Evolutionary conservation across 495 filamentous ascomycete genomes (phyloP).

Genomic region (Podospora australis): DNA sequence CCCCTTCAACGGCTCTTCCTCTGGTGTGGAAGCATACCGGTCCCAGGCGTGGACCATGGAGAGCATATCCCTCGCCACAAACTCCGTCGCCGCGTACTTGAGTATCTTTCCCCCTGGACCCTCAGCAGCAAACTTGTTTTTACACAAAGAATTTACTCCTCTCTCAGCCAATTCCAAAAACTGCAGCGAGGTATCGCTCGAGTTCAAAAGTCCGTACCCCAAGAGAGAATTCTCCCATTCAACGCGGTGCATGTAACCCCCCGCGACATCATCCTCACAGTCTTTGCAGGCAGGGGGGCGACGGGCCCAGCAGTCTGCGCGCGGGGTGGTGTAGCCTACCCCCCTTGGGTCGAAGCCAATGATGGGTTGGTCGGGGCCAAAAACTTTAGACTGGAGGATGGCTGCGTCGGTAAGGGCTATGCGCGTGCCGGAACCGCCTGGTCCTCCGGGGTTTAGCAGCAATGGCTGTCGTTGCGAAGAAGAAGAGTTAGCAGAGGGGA

Average conservation of each 20-base stretch:
- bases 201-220: slow-evolving; percentile 29
- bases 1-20: slow-evolving; percentile 19
- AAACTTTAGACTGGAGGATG: slow-evolving; percentile 24
- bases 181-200: slow-evolving; percentile 28
- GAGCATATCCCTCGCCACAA: slow-evolving; percentile 34
- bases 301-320: slow-evolving; percentile 34
- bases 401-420: slow-evolving; percentile 22
- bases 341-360: slow-evolving; percentile 43
- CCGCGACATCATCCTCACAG: slow-evolving; percentile 4
- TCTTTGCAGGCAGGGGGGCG: slow-evolving; percentile 4
- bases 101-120: slow-evolving; percentile 21
- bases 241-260: slow-evolving; percentile 11
- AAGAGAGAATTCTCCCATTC: slow-evolving; percentile 10
- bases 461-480: slow-evolving; percentile 25
- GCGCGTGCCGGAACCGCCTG: slow-evolving; percentile 33
- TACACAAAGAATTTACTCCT: slow-evolving; percentile 31
- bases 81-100: slow-evolving; percentile 21
- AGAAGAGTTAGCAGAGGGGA: slow-evolving; percentile 30
- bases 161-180: slow-evolving; percentile 23
- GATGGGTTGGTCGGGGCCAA: slow-evolving; percentile 37
- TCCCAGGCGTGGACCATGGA: slow-evolving; percentile 38
- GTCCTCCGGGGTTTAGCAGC: slow-evolving; percentile 40
- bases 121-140: no score
- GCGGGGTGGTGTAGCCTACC: slow-evolving; percentile 32
- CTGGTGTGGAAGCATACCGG: no score